phyloP scores from a whole-genome alignment of 2,329 filamentous ascomycete species.

The Trichoderma sp. region DNA sequence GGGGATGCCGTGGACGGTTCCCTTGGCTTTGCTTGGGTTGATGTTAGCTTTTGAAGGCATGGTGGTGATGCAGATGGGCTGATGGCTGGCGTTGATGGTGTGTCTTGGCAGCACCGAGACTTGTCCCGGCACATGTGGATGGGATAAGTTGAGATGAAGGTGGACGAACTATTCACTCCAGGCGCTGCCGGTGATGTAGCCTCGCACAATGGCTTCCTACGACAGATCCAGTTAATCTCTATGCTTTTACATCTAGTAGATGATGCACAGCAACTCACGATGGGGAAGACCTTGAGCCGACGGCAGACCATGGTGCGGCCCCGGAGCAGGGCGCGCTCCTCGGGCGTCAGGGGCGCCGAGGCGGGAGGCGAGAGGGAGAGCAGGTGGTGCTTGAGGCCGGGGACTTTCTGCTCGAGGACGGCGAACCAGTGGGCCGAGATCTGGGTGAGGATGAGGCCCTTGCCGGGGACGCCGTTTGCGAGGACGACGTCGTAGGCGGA shows the following conservation, averaged over 20 bases:
- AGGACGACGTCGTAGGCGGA: conserved; percentile 82
- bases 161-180: conserved; percentile 63
- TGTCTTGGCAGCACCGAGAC: neutral
- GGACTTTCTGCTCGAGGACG: conserved; percentile 49
- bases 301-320: conserved; percentile 68
- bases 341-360: conserved; percentile 39
- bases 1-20: conserved; percentile 75
- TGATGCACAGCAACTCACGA: conserved; percentile 41
- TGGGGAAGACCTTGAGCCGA: conserved; percentile 33
- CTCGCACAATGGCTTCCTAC: conserved; percentile 55
- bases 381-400: conserved; percentile 56
- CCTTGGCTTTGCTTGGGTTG: conserved; percentile 44
- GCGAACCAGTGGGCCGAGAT: conserved; percentile 57
- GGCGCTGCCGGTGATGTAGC: conserved; percentile 84
- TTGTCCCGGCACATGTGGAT: neutral
- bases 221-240: neutral
- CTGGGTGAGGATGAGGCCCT: conserved; percentile 55
- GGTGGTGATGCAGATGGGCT: neutral
- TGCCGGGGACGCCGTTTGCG: conserved; percentile 60
- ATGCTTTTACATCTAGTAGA: neutral
- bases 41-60: conserved; percentile 47
- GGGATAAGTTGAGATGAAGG: neutral
- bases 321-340: conserved; percentile 56
- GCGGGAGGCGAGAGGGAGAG: conserved; percentile 48
- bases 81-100: neutral